Base-by-base conservation (phyloP, 2,329 filamentous ascomycete species). In the Epicoccum nigrum region DNA sequence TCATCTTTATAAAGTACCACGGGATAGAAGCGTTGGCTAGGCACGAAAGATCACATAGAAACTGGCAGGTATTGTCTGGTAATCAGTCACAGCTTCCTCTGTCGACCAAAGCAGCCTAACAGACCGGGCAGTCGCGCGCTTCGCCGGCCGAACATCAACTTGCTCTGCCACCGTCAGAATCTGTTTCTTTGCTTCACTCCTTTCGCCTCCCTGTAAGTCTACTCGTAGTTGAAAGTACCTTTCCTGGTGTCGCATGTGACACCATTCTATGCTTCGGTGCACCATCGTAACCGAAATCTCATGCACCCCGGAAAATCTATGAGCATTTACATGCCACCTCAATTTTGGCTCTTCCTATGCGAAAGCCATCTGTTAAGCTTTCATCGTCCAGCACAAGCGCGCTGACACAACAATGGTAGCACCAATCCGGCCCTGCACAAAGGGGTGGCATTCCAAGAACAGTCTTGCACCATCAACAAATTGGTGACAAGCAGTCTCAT, bases 381-480 rank as follows among this genome's bases (percentile, higher is more conserved):
- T 30, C 9, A 4, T 17, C 17, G 8, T 31, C 11, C 13, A 15
- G 8, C 15, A 34, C 11, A 25, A 28, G 19, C 15, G 16, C 33
- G 50, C 59, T 65, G 48, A 65, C 32, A 48, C 51, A 64, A 70
- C 67, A 70, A 72, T 68, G 40, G 46, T 67, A 72, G 63, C 58
- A 59, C 65, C 39, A 52, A 60, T 62, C 51, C 44, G 45, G 58
- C 41, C 30, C 44, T 43, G 27, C 43, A 67, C 61, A 70, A 69
- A 68, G 65, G 44, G 45, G 32, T 40, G 39, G 55, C 50, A 45
- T 28, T 47, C n/a, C 45, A 31, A 46, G 34, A 23, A 30, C 17
- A 46, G 41, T 19, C 42, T 4, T 47, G 32, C 51, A 54, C 42
- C 28, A 39, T 34, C 8, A 23, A 51, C 28, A 52, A 34, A 5